phyloP scores from a whole-genome alignment of 805 yeast genomes.

The Maudiozyma bulderi region DNA sequence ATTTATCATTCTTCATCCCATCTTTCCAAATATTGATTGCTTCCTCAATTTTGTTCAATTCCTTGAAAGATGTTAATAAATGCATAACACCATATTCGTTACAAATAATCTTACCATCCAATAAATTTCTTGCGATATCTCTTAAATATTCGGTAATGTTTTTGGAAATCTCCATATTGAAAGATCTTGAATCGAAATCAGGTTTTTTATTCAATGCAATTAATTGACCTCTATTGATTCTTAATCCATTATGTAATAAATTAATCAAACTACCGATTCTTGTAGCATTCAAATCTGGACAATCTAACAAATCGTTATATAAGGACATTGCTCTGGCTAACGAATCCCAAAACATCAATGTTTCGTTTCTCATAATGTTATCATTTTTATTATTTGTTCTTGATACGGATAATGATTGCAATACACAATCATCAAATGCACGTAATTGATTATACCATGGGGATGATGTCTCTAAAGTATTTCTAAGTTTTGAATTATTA shows the following conservation, averaged over 20 bases:
- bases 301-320: constrained; percentile 35
- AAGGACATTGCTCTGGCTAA: constrained; percentile 39
- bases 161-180: constrained; percentile 38
- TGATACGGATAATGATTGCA: constrained; percentile 10
- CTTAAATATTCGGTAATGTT: constrained; percentile 38
- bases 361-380: background rate
- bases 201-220: constrained; percentile 44
- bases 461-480: constrained; percentile 1
- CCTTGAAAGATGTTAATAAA: constrained; percentile 44
- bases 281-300: constrained; percentile 35
- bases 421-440: constrained; percentile 14
- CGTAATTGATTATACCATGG: constrained; percentile 9
- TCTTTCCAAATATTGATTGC: constrained; percentile 58
- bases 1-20: constrained; percentile 9
- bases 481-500: background rate
- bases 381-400: background rate
- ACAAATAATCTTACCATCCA: constrained; percentile 32
- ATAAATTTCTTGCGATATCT: constrained; percentile 38
- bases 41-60: constrained; percentile 47
- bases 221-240: constrained; percentile 42
- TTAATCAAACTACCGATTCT: constrained; percentile 39
- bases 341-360: constrained; percentile 37
- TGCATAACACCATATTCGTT: constrained; percentile 45
- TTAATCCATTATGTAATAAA: constrained; percentile 40
- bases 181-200: constrained; percentile 47